A percentile compares a stretch with the other conserved stretches of the same genome.
Conservation (phyloP, 2,329 filamentous ascomycete genomes). For the Incumbomyces delicatus region DNA sequence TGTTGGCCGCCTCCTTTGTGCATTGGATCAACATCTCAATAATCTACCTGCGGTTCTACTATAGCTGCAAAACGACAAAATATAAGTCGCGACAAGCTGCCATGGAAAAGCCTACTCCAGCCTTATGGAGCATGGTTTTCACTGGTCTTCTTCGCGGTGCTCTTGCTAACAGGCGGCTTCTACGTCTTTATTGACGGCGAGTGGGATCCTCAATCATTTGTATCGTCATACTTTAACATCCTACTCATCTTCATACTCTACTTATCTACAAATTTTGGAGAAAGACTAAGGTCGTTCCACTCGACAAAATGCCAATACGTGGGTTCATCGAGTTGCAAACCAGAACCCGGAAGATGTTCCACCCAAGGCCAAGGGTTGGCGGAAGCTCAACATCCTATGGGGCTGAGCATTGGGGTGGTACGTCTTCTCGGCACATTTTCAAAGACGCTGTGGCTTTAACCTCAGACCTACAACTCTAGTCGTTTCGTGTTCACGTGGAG, state of each 20-base stretch:
- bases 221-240: too few species aligned
- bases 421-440: too few species aligned
- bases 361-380: slow-evolving; percentile 22
- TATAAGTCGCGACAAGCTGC: slow-evolving; percentile 32
- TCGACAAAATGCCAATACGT: too few species aligned
- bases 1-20: slow-evolving; percentile 30
- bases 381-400: neutral
- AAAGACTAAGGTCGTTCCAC: too few species aligned
- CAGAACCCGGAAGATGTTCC: neutral
- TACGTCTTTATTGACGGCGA: slow-evolving; percentile 41
- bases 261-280: too few species aligned
- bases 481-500: too few species aligned
- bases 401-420: neutral
- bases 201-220: too few species aligned
- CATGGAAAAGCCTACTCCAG: slow-evolving; percentile 42
- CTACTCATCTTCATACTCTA: too few species aligned
- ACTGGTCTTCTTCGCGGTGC: slow-evolving; percentile 36
- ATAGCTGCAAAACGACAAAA: slow-evolving; percentile 42
- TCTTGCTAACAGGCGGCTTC: slow-evolving; percentile 50
- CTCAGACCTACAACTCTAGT: too few species aligned
- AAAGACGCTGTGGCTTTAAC: too few species aligned
- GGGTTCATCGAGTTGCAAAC: too few species aligned
- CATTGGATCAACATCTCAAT: slow-evolving; percentile 33
- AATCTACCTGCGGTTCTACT: slow-evolving; percentile 43
- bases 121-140: slow-evolving; percentile 45